phyloP scores from a whole-genome alignment of 192 early-diverging fungal species.

The Coemansia sp. region DNA sequence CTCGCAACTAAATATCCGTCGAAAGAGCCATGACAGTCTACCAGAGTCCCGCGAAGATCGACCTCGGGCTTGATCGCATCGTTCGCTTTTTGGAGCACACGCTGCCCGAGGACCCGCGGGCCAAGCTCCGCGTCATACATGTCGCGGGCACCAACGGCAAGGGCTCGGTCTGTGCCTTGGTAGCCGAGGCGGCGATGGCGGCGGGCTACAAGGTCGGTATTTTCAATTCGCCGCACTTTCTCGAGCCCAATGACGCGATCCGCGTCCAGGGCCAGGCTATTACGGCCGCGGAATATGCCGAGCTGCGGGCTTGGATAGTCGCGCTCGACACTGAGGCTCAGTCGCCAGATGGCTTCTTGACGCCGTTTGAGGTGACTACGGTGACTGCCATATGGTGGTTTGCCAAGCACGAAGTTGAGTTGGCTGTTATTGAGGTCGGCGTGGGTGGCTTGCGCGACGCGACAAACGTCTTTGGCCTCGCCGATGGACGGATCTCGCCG shows the following conservation, averaged over 20 bases:
- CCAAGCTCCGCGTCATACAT: conserved; percentile 65
- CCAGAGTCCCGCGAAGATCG: conserved; percentile 25
- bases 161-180: conserved; percentile 75
- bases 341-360: conserved; percentile 43
- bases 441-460: conserved; percentile 80
- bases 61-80: conserved; percentile 57
- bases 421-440: conserved; percentile 85
- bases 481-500: conserved; percentile 55
- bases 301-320: conserved; percentile 48
- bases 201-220: conserved; percentile 60
- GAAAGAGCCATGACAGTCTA: conserved; percentile 26
- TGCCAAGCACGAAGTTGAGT: conserved; percentile 62
- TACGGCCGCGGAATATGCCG: conserved; percentile 37
- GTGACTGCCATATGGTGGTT: conserved; percentile 67
- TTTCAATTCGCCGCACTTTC: conserved; percentile 82
- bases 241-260: conserved; percentile 68
- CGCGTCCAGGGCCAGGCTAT: conserved; percentile 63
- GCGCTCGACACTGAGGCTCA: conserved; percentile 42
- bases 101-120: conserved; percentile 60
- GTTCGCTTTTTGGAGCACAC: conserved; percentile 50
- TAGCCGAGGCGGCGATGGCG: conserved; percentile 38
- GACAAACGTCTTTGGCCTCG: conserved; percentile 72
- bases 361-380: conserved; percentile 76
- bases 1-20: neutral
- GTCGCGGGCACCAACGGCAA: conserved; percentile 93